phyloP scores from a whole-genome alignment of 73 alveolate species.

The Breviolum minutum region DNA sequence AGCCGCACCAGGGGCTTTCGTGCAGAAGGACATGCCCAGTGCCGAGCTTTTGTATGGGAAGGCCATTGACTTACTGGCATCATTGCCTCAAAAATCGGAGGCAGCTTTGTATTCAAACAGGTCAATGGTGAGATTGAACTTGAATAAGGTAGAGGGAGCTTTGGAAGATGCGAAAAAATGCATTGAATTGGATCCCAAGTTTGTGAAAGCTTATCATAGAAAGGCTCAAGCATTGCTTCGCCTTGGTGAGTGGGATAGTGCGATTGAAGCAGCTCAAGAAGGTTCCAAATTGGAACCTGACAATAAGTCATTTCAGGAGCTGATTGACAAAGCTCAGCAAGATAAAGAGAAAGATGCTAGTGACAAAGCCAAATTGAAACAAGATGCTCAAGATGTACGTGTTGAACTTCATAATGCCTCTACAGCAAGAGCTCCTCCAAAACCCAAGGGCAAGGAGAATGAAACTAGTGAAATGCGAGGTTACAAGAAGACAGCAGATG shows the following conservation, averaged over 20 bases:
- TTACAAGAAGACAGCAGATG: slow-evolving; percentile 89
- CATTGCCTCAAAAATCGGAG: slow-evolving; percentile 48
- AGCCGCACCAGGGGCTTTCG: slow-evolving; percentile 65
- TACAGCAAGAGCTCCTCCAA: slow-evolving; percentile 88
- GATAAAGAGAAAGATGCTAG: slow-evolving; percentile 74
- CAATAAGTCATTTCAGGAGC: slow-evolving; percentile 93
- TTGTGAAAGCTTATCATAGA: slow-evolving; percentile 96
- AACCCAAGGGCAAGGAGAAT: slow-evolving; percentile 37
- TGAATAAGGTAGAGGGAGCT: slow-evolving; percentile 97
- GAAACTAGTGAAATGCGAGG: slow-evolving; percentile 40
- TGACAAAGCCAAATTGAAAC: slow-evolving; percentile 73
- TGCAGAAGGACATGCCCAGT: slow-evolving; percentile 94
- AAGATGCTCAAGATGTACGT: slow-evolving; percentile 72
- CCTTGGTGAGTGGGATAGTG: slow-evolving; percentile 96
- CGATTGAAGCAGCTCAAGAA: slow-evolving; percentile 96
- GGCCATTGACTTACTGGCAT: slow-evolving; percentile 59
- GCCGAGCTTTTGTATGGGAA: slow-evolving; percentile 93
- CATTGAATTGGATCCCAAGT: slow-evolving; percentile 75
- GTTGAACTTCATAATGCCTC: slow-evolving; percentile 94
- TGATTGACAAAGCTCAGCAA: slow-evolving; percentile 66
- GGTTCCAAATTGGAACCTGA: slow-evolving; percentile 97
- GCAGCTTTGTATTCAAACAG: slow-evolving; percentile 80
- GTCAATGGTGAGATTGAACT: slow-evolving; percentile 95
- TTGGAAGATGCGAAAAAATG: slow-evolving; percentile 97
- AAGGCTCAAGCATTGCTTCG: slow-evolving; percentile 97